Base-by-base conservation (phyloP, 2,329 filamentous ascomycete genomes). In the Alternaria burnsii region DNA sequence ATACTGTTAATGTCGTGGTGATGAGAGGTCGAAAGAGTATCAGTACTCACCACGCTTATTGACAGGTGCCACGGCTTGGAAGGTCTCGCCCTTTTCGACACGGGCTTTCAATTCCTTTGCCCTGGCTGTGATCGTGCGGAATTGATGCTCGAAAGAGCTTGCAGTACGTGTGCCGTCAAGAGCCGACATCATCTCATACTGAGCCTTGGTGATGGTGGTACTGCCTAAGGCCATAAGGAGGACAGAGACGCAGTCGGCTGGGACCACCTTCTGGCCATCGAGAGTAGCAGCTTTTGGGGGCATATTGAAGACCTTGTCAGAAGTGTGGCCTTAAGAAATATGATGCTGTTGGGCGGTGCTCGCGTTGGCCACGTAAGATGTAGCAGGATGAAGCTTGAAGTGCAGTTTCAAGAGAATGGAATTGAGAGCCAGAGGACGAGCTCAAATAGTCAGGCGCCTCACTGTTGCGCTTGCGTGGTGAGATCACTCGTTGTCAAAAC, bases 21-120 rank as follows among this genome's bases (percentile, higher is more conserved):
- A 7, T 22, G 26, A 48, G 14, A 14, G 38, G 20, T 20, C 20
- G 46, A 10, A n/a, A 22, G 12, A 54, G 7, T 20, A 36, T 6
- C 1, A 10, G 2, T 10, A 68, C 69, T 32, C 62, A 74, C 74
- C 61, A 40, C 73, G 69, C 63, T 75, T 75, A 46, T 54, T 62
- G 12, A 26, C 14, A 1, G 72, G 63, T 10, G 18, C n/a, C 8
- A 76, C 71, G 0, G 73, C 36, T 16, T 50, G 26, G 44, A 77
- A 76, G 1, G 44, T 34, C 47, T 76, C 73, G 42, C 70, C 74
- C 2, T 40, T 28, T 3, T 72, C 70, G 5, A 66, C 43, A 12
- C 71, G 71, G n/a, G 54, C 53, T 55, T 73, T 75, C 16, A 77
- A 61, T 28, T 76, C 73, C 55, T 69, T 72, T 38, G 73, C 69